Evolutionary conservation across 768 basidiomycete species (phyloP).

Genomic region (Botryobasidium botryosum): DNA sequence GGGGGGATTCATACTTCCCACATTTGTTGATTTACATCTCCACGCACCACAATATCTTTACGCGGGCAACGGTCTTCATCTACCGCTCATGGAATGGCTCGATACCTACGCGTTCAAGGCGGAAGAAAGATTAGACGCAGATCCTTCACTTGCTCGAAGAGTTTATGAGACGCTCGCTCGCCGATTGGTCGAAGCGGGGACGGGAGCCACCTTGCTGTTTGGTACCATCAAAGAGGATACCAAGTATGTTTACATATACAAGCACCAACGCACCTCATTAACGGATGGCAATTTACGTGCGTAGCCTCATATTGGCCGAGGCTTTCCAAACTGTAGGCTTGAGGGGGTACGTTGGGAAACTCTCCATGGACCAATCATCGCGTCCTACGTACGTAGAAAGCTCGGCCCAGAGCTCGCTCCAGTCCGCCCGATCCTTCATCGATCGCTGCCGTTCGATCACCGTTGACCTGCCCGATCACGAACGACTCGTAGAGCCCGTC

Average conservation of each 20-base stretch:
- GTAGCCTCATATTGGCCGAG: constrained; percentile 63
- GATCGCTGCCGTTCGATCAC: constrained; percentile 29
- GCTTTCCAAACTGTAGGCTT: constrained; percentile 56
- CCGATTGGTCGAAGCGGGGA: constrained; percentile 56
- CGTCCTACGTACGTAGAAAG: constrained; percentile 53
- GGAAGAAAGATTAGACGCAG: constrained; percentile 53
- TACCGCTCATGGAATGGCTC: constrained; percentile 75
- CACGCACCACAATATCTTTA: constrained; percentile 85
- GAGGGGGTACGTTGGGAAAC: constrained; percentile 72
- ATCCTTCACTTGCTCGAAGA: constrained; percentile 37
- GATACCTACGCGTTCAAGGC: constrained; percentile 68
- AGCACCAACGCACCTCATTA: neutral
- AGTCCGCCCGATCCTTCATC: constrained; percentile 40
- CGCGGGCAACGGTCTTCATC: constrained; percentile 70
- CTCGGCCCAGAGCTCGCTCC: constrained; percentile 27
- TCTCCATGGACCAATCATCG: constrained; percentile 75
- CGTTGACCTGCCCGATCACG: constrained; percentile 26
- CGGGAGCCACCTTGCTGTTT: constrained; percentile 60
- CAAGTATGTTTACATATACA: constrained; percentile 37
- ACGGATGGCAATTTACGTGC: neutral
- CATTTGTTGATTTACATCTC: constrained; percentile 69
- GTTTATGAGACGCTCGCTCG: constrained; percentile 54
- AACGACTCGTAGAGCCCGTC: constrained; percentile 55
- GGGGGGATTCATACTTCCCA: constrained; percentile 57
- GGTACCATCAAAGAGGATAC: constrained; percentile 71